Percentiles rank a stretch among this genome's conserved stretches.
Conservation (phyloP, 2,329 filamentous ascomycete species). For the Didymella lethalis region DNA sequence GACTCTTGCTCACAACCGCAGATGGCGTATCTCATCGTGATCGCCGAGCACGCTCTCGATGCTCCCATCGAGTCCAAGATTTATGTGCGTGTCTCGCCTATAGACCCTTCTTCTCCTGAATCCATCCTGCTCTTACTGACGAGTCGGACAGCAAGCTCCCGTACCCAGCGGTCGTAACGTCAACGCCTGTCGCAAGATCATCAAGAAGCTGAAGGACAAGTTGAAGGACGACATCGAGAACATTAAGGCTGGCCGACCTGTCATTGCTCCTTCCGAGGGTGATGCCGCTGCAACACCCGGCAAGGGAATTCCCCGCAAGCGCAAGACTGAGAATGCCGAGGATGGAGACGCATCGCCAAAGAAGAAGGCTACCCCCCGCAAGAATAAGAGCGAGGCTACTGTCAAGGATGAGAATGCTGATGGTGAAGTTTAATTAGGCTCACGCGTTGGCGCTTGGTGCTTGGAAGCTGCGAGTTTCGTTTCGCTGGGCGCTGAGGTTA, state of each 20-base stretch:
- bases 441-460: background rate
- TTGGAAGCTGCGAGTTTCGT: background rate
- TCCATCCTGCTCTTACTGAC: background rate
- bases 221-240: conserved; percentile 36
- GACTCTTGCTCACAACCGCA: conserved; percentile 13
- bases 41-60: conserved; percentile 29
- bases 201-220: conserved; percentile 36
- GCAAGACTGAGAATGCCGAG: conserved; percentile 14
- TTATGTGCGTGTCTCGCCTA: conserved; percentile 12
- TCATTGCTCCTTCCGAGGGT: conserved; percentile 11
- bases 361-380: conserved; percentile 27
- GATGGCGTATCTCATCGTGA: conserved; percentile 33
- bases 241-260: conserved; percentile 24
- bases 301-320: conserved; percentile 23
- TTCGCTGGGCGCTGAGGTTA: background rate
- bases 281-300: background rate
- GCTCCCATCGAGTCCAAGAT: conserved; percentile 30
- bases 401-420: conserved; percentile 18
- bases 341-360: conserved; percentile 14
- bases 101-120: too few relatives aligned
- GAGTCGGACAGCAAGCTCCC: conserved; percentile 27
- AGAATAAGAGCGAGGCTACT: conserved; percentile 20
- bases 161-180: conserved; percentile 33
- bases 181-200: conserved; percentile 38
- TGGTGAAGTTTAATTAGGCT: background rate